Evolutionary conservation across 2,329 filamentous ascomycete genomes (phyloP).

Genomic region (Curvularia spicifera): DNA sequence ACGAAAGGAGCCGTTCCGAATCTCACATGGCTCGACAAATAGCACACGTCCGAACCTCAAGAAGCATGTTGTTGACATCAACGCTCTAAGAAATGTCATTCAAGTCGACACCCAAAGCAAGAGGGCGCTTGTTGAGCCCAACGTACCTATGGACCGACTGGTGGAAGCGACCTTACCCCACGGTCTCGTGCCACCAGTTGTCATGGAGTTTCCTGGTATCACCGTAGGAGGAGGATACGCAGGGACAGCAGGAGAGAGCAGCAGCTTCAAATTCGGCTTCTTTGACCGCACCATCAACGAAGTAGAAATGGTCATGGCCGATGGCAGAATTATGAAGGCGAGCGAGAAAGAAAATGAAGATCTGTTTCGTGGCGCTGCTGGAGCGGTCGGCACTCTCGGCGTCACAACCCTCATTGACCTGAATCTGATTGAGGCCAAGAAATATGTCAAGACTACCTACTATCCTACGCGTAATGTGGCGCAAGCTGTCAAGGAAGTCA

Average conservation of each 20-base stretch:
- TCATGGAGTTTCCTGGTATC: slow-evolving; percentile 76
- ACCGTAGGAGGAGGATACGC: slow-evolving; percentile 72
- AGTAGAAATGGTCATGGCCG: slow-evolving; percentile 69
- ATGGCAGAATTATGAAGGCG: slow-evolving; percentile 63
- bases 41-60: slow-evolving; percentile 66
- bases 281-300: slow-evolving; percentile 68
- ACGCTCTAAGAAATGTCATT: slow-evolving; percentile 67
- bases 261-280: slow-evolving; percentile 70
- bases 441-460: slow-evolving; percentile 59
- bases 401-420: slow-evolving; percentile 65
- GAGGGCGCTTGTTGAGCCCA: slow-evolving; percentile 71
- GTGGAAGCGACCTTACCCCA: slow-evolving; percentile 63
- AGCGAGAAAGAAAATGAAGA: slow-evolving; percentile 63
- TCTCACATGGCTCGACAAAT: slow-evolving; percentile 79
- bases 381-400: slow-evolving; percentile 71
- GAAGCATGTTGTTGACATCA: slow-evolving; percentile 67
- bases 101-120: slow-evolving; percentile 60
- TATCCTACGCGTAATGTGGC: slow-evolving; percentile 51
- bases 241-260: slow-evolving; percentile 72
- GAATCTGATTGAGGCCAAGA: slow-evolving; percentile 54
- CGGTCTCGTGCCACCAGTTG: slow-evolving; percentile 67
- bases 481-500: slow-evolving; percentile 52
- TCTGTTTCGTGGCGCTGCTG: slow-evolving; percentile 69
- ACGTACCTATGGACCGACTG: slow-evolving; percentile 71
- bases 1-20: slow-evolving; percentile 68